phyloP scores from a whole-genome alignment of 192 early-diverging fungal species.

The Paraglomus brasilianum region DNA sequence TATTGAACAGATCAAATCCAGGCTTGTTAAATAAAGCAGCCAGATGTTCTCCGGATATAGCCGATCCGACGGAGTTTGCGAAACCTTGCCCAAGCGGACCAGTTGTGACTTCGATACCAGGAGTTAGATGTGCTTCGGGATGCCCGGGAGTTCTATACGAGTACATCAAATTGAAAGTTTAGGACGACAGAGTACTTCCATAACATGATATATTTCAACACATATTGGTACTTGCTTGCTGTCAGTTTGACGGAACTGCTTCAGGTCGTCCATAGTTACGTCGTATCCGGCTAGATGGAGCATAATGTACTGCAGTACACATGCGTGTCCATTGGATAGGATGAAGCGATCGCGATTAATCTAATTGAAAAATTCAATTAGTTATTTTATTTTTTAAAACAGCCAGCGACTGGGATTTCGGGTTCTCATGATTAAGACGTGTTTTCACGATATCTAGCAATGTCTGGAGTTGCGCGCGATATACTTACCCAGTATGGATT shows the following conservation, averaged over 20 bases:
- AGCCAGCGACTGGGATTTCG: not conserved
- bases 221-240: slow-evolving; percentile 63
- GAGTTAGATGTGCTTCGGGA: slow-evolving; percentile 84
- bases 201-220: slow-evolving; percentile 4
- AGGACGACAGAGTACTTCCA: not conserved
- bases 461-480: not conserved
- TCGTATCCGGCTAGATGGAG: slow-evolving; percentile 90
- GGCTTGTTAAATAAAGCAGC: slow-evolving; percentile 91
- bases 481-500: slow-evolving; percentile 82
- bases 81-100: slow-evolving; percentile 60
- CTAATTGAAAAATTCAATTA: slow-evolving; percentile 32
- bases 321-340: slow-evolving; percentile 97
- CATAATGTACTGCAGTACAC: slow-evolving; percentile 87
- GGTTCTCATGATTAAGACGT: not conserved
- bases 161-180: not conserved
- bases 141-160: slow-evolving; percentile 88
- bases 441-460: not conserved
- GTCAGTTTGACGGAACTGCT: slow-evolving; percentile 81
- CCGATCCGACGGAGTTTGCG: slow-evolving; percentile 89
- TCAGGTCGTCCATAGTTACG: slow-evolving; percentile 85
- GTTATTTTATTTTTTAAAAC: too few relatives aligned
- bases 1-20: slow-evolving; percentile 81
- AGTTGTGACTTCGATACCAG: slow-evolving; percentile 95
- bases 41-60: slow-evolving; percentile 82
- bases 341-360: slow-evolving; percentile 96